Conservation (phyloP, 805 yeast genomes). For the Torulaspora gathmanii region DNA sequence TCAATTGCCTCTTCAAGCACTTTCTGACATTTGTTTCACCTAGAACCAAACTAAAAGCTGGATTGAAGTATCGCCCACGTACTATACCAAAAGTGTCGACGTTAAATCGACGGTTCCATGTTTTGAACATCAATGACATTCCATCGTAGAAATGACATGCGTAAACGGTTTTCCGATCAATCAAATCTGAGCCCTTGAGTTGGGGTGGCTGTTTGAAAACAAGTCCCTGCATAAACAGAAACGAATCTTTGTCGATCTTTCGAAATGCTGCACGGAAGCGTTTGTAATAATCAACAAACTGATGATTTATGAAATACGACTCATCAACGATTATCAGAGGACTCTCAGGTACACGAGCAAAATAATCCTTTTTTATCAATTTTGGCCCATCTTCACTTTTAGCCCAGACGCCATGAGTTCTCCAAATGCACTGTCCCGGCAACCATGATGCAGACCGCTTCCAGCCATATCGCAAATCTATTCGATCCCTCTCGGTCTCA, state of each 20-base stretch:
- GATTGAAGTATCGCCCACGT: conserved; percentile 69
- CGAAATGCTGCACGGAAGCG: conserved; percentile 49
- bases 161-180: conserved; percentile 62
- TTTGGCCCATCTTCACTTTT: conserved; percentile 28
- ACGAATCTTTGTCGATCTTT: conserved; percentile 41
- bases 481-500: conserved; percentile 38
- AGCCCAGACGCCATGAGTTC: conserved; percentile 75
- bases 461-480: conserved; percentile 69
- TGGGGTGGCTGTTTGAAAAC: conserved; percentile 74
- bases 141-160: conserved; percentile 96
- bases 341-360: conserved; percentile 36
- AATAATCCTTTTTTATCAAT: conserved; percentile 49
- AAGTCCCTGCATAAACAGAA: conserved; percentile 74
- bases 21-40: conserved; percentile 78
- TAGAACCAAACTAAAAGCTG: conserved; percentile 67
- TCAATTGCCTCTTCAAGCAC: conserved; percentile 63
- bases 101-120: conserved; percentile 78
- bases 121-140: conserved; percentile 82
- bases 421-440: conserved; percentile 75
- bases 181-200: conserved; percentile 46
- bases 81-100: conserved; percentile 87
- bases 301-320: conserved; percentile 55
- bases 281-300: conserved; percentile 60
- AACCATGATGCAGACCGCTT: conserved; percentile 59
- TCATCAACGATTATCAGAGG: conserved; percentile 42